Conservation (phyloP, 2,329 filamentous ascomycete species). For the Colletotrichum echinochloae region DNA sequence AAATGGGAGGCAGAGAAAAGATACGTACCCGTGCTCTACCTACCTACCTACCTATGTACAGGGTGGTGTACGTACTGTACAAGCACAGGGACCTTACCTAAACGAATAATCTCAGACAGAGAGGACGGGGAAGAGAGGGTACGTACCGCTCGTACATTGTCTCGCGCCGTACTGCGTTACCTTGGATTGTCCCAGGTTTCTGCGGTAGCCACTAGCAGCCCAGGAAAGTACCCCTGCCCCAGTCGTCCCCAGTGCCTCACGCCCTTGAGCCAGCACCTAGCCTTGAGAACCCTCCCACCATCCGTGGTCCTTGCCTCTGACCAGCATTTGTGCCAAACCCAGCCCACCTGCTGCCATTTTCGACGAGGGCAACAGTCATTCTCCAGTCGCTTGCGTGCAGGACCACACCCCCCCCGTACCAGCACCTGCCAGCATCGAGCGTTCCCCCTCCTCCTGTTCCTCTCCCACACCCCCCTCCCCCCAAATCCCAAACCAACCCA, state of each 20-base stretch:
- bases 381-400: constrained; percentile 12
- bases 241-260: constrained; percentile 17
- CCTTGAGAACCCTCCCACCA: constrained; percentile 30
- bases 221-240: constrained; percentile 35
- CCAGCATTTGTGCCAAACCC: constrained; percentile 30
- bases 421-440: not conserved
- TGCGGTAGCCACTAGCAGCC: constrained; percentile 31
- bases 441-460: not conserved
- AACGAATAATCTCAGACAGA: constrained; percentile 7
- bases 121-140: not conserved
- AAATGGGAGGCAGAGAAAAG: not conserved
- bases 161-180: not conserved
- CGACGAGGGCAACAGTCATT: constrained; percentile 27
- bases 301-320: constrained; percentile 27
- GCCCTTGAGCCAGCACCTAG: constrained; percentile 33
- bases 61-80: not conserved
- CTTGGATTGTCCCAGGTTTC: constrained; percentile 1
- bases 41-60: not conserved
- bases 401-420: not conserved
- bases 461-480: not conserved
- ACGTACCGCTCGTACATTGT: constrained; percentile 1
- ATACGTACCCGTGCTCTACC: not conserved
- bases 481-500: constrained; percentile 15
- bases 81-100: not conserved
- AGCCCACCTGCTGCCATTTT: constrained; percentile 30